A percentile compares a stretch with the other conserved stretches of the same genome.
Evolutionary conservation across 495 filamentous ascomycete species (phyloP).

Genomic region (Geopyxis carbonaria): DNA sequence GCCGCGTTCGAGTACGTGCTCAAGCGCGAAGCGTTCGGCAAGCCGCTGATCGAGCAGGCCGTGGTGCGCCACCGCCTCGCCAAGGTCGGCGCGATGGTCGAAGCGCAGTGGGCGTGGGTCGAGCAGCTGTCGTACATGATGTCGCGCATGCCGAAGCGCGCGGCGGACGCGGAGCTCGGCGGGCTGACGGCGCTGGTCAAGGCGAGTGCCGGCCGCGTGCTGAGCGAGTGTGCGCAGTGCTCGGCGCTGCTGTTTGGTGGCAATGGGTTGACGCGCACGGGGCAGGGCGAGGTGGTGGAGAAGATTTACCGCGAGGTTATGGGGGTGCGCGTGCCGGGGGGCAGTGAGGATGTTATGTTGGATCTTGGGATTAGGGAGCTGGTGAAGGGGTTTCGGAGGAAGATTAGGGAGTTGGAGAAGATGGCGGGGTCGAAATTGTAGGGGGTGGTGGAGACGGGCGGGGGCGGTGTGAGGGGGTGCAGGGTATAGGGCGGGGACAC

Average conservation of each 20-base stretch:
- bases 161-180: slow-evolving; percentile 47
- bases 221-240: slow-evolving; percentile 51
- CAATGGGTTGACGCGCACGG: slow-evolving; percentile 50
- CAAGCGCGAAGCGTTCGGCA: slow-evolving; percentile 59
- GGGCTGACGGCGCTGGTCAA: slow-evolving; percentile 55
- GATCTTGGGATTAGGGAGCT: slow-evolving; percentile 54
- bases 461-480: too few species aligned
- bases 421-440: slow-evolving; percentile 20
- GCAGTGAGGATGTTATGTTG: slow-evolving; percentile 58
- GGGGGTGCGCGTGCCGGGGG: slow-evolving; percentile 46
- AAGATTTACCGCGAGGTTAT: slow-evolving; percentile 51
- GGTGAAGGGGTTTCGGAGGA: slow-evolving; percentile 50
- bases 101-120: slow-evolving; percentile 55
- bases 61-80: slow-evolving; percentile 57
- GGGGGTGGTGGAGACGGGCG: too few species aligned
- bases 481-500: too few species aligned
- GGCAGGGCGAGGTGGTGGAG: slow-evolving; percentile 55
- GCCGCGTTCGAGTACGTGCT: slow-evolving; percentile 51
- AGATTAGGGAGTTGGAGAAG: slow-evolving; percentile 47
- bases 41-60: slow-evolving; percentile 53
- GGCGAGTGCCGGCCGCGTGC: slow-evolving; percentile 49
- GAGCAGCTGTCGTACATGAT: slow-evolving; percentile 61
- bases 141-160: slow-evolving; percentile 41
- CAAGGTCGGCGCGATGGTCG: slow-evolving; percentile 49
- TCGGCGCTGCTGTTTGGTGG: slow-evolving; percentile 57